phyloP scores from a whole-genome alignment of 495 filamentous ascomycete species.

The Mycothermus thermophilus region DNA sequence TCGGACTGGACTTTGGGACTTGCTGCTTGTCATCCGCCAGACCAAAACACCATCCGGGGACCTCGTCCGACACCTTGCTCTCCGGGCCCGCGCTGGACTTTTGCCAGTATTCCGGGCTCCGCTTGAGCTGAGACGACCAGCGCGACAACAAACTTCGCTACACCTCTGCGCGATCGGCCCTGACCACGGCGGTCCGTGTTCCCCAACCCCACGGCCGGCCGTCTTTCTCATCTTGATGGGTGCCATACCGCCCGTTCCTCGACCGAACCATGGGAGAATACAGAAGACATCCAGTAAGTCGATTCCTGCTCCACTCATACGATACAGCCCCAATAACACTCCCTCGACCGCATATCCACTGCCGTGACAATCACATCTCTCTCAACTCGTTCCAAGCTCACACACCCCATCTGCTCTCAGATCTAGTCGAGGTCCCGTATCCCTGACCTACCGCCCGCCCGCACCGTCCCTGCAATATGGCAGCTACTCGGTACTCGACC shows the following conservation, averaged over 20 bases:
- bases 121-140: too few species aligned
- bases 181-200: slow-evolving; percentile 1
- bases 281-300: slow-evolving; percentile 23
- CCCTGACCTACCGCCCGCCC: too few species aligned
- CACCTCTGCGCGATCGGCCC: too few species aligned
- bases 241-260: slow-evolving; percentile 15
- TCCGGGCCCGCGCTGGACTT: too few species aligned
- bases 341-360: neutral
- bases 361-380: neutral
- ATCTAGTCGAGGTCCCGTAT: slow-evolving; percentile 14
- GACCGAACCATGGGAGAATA: slow-evolving; percentile 23
- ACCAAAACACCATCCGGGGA: too few species aligned
- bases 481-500: slow-evolving; percentile 29
- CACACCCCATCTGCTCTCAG: slow-evolving; percentile 13
- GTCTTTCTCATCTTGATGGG: slow-evolving; percentile 13
- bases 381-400: neutral
- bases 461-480: slow-evolving; percentile 24
- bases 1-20: too few species aligned
- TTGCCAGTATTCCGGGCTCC: too few species aligned
- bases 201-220: neutral
- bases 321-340: neutral
- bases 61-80: too few species aligned
- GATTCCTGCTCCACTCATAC: neutral
- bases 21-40: too few species aligned
- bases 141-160: too few species aligned